Percentiles rank a stretch among this genome's conserved stretches.
These are phyloP conservation scores for Nakaseomyces uthaithaninus DNA, from an alignment of 1,139 yeast genomes.

Conservation along the genomic window DNA sequence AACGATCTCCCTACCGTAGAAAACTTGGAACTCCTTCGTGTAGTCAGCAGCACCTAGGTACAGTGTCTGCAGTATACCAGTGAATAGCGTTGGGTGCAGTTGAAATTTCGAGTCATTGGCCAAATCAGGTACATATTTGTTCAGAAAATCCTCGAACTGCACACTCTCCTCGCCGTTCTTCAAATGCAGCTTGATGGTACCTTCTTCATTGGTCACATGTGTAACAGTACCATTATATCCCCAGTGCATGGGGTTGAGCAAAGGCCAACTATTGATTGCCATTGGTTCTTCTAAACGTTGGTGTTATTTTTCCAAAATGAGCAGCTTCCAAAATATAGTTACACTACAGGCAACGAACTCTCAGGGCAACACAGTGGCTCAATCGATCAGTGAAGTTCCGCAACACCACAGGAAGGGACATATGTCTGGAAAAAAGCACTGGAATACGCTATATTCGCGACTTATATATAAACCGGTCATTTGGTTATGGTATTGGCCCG, in stretches of 20 bases:
- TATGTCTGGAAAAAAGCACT: too few species aligned
- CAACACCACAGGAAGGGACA: too few species aligned
- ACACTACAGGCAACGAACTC: too few species aligned
- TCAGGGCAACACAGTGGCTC: too few species aligned
- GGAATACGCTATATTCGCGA: too few species aligned
- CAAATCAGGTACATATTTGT: constrained; percentile 40
- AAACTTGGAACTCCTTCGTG: constrained; percentile 45
- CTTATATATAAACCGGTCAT: too few species aligned
- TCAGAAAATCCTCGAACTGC: constrained; percentile 35
- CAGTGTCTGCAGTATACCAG: constrained; percentile 71
- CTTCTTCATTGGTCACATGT: constrained; percentile 29
- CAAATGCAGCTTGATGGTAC: constrained; percentile 38
- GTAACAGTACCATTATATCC: constrained; percentile 39
- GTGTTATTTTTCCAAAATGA: too few species aligned
- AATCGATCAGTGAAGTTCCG: too few species aligned
- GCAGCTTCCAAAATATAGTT: too few species aligned
- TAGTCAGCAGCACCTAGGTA: constrained; percentile 52
- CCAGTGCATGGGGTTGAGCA: constrained; percentile 32
- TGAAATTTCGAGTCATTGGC: constrained; percentile 41
- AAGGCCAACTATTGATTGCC: constrained; percentile 16
- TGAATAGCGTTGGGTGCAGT: constrained; percentile 57
- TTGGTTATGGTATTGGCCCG: too few species aligned
- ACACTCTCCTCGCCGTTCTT: constrained; percentile 27
- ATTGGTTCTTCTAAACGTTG: too few species aligned
- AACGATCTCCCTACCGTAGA: constrained; percentile 71